These are phyloP conservation scores for Aphanoascus verrucosus DNA, from an alignment of 2,329 filamentous ascomycete genomes.

Conservation along the genomic window DNA sequence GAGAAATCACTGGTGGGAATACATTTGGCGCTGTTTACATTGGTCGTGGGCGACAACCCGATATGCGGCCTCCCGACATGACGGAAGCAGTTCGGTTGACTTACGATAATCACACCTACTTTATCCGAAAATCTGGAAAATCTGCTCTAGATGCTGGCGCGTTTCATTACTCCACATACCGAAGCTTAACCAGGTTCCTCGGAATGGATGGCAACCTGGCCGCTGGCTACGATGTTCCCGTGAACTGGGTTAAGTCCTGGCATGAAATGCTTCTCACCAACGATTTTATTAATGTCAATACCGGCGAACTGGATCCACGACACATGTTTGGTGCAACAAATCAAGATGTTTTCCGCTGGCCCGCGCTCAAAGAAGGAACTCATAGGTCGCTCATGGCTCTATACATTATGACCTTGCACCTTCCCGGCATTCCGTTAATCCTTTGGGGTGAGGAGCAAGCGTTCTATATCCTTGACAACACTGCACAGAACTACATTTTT, in stretches of 20 bases:
- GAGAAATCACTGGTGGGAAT: constrained; percentile 54
- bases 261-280: constrained; percentile 48
- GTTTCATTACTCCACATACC: constrained; percentile 56
- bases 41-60: constrained; percentile 50
- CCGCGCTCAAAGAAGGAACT: constrained; percentile 47
- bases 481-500: constrained; percentile 54
- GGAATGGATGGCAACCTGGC: constrained; percentile 49
- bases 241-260: constrained; percentile 48
- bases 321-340: constrained; percentile 56
- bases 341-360: constrained; percentile 57
- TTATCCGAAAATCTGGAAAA: constrained; percentile 43
- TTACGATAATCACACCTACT: constrained; percentile 36
- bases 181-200: constrained; percentile 50
- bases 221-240: constrained; percentile 44
- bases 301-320: constrained; percentile 51
- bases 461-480: constrained; percentile 54
- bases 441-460: constrained; percentile 58
- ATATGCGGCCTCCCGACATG: constrained; percentile 41
- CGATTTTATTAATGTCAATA: constrained; percentile 51
- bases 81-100: constrained; percentile 41
- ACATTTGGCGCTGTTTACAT: constrained; percentile 51
- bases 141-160: constrained; percentile 49
- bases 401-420: constrained; percentile 49
- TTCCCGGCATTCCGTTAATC: constrained; percentile 51
- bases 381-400: constrained; percentile 48